These are phyloP conservation scores for Lodderomyces oxycetoniae DNA, from an alignment of 1,139 yeast species.

Conservation along the genomic window DNA sequence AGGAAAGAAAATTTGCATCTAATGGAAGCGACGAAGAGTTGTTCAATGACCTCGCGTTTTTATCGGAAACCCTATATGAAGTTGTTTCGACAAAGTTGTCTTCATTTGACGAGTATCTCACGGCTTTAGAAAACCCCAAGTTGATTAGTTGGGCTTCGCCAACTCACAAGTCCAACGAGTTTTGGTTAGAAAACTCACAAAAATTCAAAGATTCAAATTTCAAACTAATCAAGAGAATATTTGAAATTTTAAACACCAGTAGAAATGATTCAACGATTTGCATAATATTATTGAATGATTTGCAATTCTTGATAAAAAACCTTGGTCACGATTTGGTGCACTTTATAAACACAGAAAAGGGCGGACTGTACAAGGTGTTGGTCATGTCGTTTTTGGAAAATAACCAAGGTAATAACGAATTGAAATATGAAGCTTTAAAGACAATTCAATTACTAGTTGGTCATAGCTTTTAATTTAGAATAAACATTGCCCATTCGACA, in stretches of 20 bases:
- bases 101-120: constrained; percentile 86
- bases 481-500: too few relatives aligned
- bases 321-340: constrained; percentile 62
- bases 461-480: constrained; percentile 42
- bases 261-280: constrained; percentile 23
- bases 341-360: constrained; percentile 62
- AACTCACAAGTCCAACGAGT: constrained; percentile 80
- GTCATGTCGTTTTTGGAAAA: constrained; percentile 82
- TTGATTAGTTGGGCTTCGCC: constrained; percentile 83
- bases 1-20: constrained; percentile 81
- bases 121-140: constrained; percentile 77
- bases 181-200: constrained; percentile 80
- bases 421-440: constrained; percentile 90
- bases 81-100: constrained; percentile 71
- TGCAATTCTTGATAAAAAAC: constrained; percentile 40
- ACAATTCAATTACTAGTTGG: constrained; percentile 92
- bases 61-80: constrained; percentile 59
- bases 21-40: constrained; percentile 76
- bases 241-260: constrained; percentile 30
- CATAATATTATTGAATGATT: constrained; percentile 52
- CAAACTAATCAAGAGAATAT: constrained; percentile 57
- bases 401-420: constrained; percentile 67
- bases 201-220: constrained; percentile 76
- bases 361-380: constrained; percentile 54
- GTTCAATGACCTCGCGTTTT: constrained; percentile 59